Evolutionary conservation across 2,329 filamentous ascomycete genomes (phyloP).

Genomic region (Verticillium nonalfalfae): DNA sequence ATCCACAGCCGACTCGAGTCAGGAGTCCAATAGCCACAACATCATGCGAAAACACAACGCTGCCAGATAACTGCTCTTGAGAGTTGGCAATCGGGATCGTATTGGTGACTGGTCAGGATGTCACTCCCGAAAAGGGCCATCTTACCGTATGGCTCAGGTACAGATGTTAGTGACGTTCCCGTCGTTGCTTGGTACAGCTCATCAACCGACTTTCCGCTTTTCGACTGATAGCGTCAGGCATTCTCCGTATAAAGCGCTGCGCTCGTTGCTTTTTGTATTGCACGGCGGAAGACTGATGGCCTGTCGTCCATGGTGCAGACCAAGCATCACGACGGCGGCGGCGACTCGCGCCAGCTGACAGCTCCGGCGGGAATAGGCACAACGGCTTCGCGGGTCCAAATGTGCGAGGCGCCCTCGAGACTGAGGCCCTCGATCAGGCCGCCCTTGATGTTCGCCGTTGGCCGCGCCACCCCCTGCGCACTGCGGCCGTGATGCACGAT

Average conservation of each 20-base stretch:
- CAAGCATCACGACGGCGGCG: not conserved
- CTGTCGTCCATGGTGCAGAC: too few relatives aligned
- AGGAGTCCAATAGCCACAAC: not conserved
- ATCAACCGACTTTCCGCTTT: too few relatives aligned
- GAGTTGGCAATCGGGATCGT: not conserved
- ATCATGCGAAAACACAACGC: not conserved
- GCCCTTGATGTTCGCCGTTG: constrained; percentile 38
- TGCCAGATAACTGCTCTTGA: too few relatives aligned
- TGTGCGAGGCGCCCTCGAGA: constrained; percentile 33
- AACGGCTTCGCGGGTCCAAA: constrained; percentile 37
- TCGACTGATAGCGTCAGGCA: too few relatives aligned
- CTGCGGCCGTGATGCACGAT: constrained; percentile 36
- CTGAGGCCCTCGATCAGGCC: constrained; percentile 34
- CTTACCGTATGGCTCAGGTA: too few relatives aligned
- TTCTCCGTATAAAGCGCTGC: too few relatives aligned
- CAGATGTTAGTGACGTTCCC: too few relatives aligned
- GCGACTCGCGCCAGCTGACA: constrained; percentile 7
- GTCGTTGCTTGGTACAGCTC: too few relatives aligned
- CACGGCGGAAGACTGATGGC: too few relatives aligned
- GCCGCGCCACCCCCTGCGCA: constrained; percentile 26
- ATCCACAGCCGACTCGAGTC: not conserved
- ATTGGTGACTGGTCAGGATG: not conserved
- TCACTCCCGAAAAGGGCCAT: too few relatives aligned
- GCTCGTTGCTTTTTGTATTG: too few relatives aligned
- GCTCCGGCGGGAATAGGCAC: constrained; percentile 31